Evolutionary conservation across 805 yeast species (phyloP), one percentile per base, ranked within the genome.

Genomic region (Martiniozyma abietophila): DNA sequence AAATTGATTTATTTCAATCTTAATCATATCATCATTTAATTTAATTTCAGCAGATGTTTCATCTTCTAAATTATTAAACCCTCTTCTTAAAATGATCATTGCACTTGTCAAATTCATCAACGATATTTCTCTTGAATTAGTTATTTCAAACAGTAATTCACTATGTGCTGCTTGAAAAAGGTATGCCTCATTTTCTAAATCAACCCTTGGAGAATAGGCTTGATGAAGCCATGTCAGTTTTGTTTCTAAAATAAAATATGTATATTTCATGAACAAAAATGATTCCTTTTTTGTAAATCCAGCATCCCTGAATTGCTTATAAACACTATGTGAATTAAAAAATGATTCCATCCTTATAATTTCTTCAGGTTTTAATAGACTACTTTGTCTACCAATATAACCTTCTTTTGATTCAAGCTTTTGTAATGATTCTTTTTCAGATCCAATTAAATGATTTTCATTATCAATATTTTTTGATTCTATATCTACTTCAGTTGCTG

Each of bases 111-210:
- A 64, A 34, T 76, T 79, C 44, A 76, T 76, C 35, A 80, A 63
- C 41, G 83, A 82, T 9, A 65, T 61, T 42, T 80, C 86, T 44
- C 96, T 62, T 20, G 80, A 70, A 26, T 77, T 68, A 26, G 79
- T 75, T 17, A 86, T 72, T 47, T 86, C 95, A 29, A 80, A 83
- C 31, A 80, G 59, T 24, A 89, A 58, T 54, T 89, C 97, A 35
- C 88, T 79, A 41, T 84, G 84, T 0, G 96, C 95, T 21, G 96
- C 94, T 51, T 86, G 89, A 54, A 85, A 88, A 10, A 92, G 59
- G 51, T 89, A 92, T 16, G 74, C 70, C 48, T 89, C 96, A 48
- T 88, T 89, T 43, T 88, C 95, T 11, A 85, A 59, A 45, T 85
- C 95, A 41, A 75, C 74, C 18, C 58, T 58, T 16, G 71, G 75